A percentile compares a stretch with the other conserved stretches of the same genome.
Evolutionary conservation across 371 early-diverging fungal genomes (phyloP).

Genomic region (Mucor sp.): DNA sequence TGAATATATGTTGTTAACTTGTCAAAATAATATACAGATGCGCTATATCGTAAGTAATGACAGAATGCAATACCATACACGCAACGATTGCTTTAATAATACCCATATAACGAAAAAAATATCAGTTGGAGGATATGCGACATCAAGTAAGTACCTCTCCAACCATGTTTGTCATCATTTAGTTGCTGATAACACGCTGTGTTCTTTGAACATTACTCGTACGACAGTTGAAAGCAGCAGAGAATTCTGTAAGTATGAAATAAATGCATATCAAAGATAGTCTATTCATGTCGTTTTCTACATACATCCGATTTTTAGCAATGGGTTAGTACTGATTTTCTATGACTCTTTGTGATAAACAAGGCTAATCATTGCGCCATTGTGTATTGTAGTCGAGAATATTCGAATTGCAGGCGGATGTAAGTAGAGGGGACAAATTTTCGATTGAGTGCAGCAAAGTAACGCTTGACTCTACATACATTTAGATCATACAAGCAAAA

Average conservation of each 20-base stretch:
- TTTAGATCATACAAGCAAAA: not conserved
- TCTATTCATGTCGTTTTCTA: too few species aligned
- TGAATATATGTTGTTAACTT: not conserved
- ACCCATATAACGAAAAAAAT: too few species aligned
- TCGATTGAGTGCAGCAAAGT: not conserved
- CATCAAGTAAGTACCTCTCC: not conserved
- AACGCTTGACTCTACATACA: not conserved
- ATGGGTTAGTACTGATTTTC: too few species aligned
- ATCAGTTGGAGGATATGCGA: not conserved
- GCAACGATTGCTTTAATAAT: not conserved
- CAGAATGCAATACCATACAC: not conserved
- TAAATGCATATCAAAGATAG: too few species aligned
- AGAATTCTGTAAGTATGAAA: too few species aligned
- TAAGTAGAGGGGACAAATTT: not conserved
- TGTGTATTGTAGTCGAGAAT: not conserved
- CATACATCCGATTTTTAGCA: too few species aligned
- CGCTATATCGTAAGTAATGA: not conserved
- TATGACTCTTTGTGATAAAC: too few species aligned
- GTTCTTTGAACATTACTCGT: too few species aligned
- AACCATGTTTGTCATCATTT: not conserved
- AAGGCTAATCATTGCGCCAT: not conserved
- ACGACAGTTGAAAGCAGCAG: too few species aligned
- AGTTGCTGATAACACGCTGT: not conserved
- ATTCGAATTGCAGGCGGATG: not conserved
- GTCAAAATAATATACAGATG: not conserved